Evolutionary conservation across 768 basidiomycete species (phyloP), one percentile per base, ranked within the genome.

Genomic region (Leccinum imitatum): DNA sequence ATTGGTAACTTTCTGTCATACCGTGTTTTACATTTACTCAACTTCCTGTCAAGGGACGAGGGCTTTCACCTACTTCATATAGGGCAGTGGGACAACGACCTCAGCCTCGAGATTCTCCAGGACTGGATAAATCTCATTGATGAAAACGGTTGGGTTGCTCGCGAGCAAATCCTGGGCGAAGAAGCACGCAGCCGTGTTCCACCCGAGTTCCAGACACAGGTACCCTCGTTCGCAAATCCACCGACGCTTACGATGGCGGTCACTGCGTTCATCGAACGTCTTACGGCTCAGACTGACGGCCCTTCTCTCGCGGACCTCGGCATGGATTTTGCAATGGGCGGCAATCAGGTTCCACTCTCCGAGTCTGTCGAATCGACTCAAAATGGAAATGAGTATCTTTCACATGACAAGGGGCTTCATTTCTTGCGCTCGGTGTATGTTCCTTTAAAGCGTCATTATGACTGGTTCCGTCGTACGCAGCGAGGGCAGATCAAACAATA

Each of bases 181-280:
- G 95, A 98, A 76, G 95, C 95, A 17, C 85, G 96, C 53, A 97
- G 95, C 80, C 93, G 91, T 77, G 93, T 97, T 7, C 95, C 95
- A 8, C 61, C 76, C 47, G 89, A 98, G 71, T 98, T 98, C 76
- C 89, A 89, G 72, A 90, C 90, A 2, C 95, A 98, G 73, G 93
- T 95, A 17, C 96, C 95, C 9, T 90, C 85, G 55, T 93, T 93
- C 69, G 95, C 93, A 56, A 98, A 98, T 71, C 95, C 95, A 1
- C 95, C 95, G 0, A 98, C 95, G 0, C 83, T 98, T 17, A 84
- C 90, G 3, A 95, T 98, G 90, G 93, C 93, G 4, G 86, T 98
- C 35, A 95, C 92, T 0, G 87, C 91, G 8, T 95, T 93, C 73
- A 94, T 98, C 64, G 76, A 84, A 25, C 90, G 93, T 37, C 79